Evolutionary conservation across 352 stramenopile genomes (phyloP).

Genomic region (Phytophthora nicotianae): DNA sequence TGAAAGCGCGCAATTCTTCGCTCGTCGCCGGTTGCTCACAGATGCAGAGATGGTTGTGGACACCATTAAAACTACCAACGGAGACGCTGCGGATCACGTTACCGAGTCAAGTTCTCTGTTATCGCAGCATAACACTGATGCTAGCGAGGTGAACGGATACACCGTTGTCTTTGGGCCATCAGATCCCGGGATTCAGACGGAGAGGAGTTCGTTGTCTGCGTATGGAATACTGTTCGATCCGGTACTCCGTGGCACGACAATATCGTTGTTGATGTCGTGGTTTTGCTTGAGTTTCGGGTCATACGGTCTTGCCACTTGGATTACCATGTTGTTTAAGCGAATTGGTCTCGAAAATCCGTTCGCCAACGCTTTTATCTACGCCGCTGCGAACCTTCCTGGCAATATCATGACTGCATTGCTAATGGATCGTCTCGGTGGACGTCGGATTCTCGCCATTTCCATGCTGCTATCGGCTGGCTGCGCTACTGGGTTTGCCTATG

Average conservation of each 20-base stretch:
- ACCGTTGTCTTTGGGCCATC: constrained; percentile 1
- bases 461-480: constrained; percentile 76
- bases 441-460: constrained; percentile 69
- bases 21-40: constrained; percentile 51
- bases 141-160: constrained; percentile 11
- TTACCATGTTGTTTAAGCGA: constrained; percentile 93
- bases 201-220: constrained; percentile 29
- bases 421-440: constrained; percentile 72
- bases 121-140: background rate
- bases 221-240: constrained; percentile 60
- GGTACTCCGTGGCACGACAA: constrained; percentile 61
- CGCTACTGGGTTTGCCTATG: constrained; percentile 78
- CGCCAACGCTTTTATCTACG: constrained; percentile 93
- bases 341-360: constrained; percentile 90
- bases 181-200: constrained; percentile 16
- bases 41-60: constrained; percentile 67
- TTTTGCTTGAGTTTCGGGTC: constrained; percentile 85
- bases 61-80: constrained; percentile 56
- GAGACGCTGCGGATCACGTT: background rate
- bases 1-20: constrained; percentile 82
- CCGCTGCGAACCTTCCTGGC: constrained; percentile 88
- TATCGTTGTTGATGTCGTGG: constrained; percentile 68
- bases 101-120: constrained; percentile 23
- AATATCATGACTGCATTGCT: constrained; percentile 85
- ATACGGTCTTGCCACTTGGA: constrained; percentile 94